Percentiles rank a stretch among this genome's conserved stretches.
Evolutionary conservation across 2,329 filamentous ascomycete species (phyloP).

Genomic region (Xylariaceae sp.): DNA sequence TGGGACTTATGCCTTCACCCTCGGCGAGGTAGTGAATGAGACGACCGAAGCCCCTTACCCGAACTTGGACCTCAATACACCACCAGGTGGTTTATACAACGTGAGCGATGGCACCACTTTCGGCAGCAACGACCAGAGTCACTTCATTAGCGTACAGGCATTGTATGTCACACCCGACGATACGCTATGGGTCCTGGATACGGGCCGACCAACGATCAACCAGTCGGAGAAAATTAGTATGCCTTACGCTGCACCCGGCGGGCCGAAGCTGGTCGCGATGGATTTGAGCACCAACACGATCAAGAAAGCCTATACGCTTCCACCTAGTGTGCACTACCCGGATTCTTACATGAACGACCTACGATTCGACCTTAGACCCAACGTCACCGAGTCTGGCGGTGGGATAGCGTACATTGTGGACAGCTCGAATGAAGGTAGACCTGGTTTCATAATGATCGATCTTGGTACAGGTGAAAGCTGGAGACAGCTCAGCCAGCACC

Average conservation of each 20-base stretch:
- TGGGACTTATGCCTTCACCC: conserved; percentile 40
- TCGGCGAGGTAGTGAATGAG: conserved; percentile 42
- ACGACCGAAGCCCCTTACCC: conserved; percentile 44
- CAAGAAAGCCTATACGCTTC: conserved; percentile 37
- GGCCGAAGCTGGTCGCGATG: conserved; percentile 40
- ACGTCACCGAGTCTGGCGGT: conserved; percentile 31
- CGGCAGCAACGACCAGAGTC: conserved; percentile 36
- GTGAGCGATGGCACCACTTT: conserved; percentile 37
- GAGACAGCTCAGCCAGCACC: conserved; percentile 32
- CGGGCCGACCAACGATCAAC: conserved; percentile 38
- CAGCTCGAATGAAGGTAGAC: conserved; percentile 39
- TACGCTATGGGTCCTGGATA: conserved; percentile 42
- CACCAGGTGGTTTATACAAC: conserved; percentile 20
- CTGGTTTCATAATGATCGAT: conserved; percentile 42
- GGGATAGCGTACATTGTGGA: conserved; percentile 43
- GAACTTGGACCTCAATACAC: conserved; percentile 31
- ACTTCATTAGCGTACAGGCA: conserved; percentile 40
- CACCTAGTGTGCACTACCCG: conserved; percentile 36
- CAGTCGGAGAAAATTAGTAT: conserved; percentile 32
- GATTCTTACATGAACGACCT: conserved; percentile 44
- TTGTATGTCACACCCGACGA: conserved; percentile 40
- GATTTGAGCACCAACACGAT: conserved; percentile 34
- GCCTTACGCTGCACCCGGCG: conserved; percentile 39
- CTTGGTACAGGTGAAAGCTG: conserved; percentile 36
- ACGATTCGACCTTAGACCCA: conserved; percentile 39